Base-by-base conservation (phyloP, 352 stramenopile species). In the Saprolegnia parasitica region DNA sequence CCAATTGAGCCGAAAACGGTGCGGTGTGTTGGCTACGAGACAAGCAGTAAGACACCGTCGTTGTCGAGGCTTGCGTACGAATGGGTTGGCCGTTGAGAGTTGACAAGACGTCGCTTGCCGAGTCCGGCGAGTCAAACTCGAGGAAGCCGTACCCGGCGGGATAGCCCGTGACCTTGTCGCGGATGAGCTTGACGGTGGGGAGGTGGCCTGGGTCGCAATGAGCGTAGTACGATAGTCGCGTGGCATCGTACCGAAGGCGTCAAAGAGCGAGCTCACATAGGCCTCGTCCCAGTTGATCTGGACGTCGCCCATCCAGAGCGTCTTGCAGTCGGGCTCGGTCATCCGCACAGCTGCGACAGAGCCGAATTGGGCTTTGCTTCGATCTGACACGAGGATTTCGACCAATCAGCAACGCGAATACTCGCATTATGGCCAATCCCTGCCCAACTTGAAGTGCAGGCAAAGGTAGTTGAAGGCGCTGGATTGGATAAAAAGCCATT, bases 1-100 rank as follows among this genome's bases (percentile, higher is more conserved):
- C 90, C 90, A 97, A 74, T 97, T 97, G 74, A 97, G 91, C 40
- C 90, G 87, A 75, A 96, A 97, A 21, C 88, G 88, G 70, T 96
- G 83, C 72, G 86, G 71, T 39, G 89, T 96, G 66, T 93, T 93
- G 56, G 85, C 89, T 96, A 40, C 32, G 40, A 54, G 20, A 9
- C 13, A 11, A 50, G 21, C 8, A n/a, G 13, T 54, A 49, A 13
- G n/a, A 46, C 35, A 40, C 6, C 15, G 65, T 42, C 13, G 66
- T n/a, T n/a, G n/a, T n/a, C 50, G 45, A n/a, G 15, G 18, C 56
- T 23, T 70, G 13, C 73, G 62, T 86, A 96, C 88, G 86, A 56
- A 97, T 90, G 39, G 90, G 76, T 68, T 95, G 83, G 26, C 88
- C 88, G 67, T 96, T 96, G 65, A 80, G 95, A 11, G 80, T 81